A percentile compares a stretch with the other conserved stretches of the same genome.
These are phyloP conservation scores for Fraxinus ornus DNA, from an alignment of 305 asterid genomes.

Conservation along the genomic window DNA sequence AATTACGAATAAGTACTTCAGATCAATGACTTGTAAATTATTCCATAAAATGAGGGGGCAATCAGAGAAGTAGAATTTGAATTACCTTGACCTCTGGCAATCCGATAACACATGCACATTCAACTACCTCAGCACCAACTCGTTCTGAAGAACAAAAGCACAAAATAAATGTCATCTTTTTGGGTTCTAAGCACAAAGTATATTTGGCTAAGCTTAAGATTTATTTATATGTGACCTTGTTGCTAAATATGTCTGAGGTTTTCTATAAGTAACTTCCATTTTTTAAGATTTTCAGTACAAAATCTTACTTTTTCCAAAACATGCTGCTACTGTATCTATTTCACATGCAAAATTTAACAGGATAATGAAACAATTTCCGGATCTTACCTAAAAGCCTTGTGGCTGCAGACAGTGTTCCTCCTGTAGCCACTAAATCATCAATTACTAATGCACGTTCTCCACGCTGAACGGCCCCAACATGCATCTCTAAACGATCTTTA, in stretches of 20 bases:
- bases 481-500: conserved; percentile 75
- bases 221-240: not conserved
- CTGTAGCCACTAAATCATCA: conserved; percentile 83
- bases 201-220: not conserved
- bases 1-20: not conserved
- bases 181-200: not conserved
- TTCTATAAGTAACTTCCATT: not conserved
- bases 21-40: not conserved
- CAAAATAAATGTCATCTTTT: not conserved
- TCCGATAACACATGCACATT: conserved; percentile 81
- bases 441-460: conserved; percentile 67
- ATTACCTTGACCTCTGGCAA: conserved; percentile 75
- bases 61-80: not conserved
- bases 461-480: conserved; percentile 52
- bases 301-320: not conserved
- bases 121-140: conserved; percentile 74
- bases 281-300: not conserved
- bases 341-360: not conserved
- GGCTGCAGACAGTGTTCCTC: conserved; percentile 84
- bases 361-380: conserved; percentile 6
- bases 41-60: not conserved
- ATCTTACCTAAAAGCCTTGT: conserved; percentile 63
- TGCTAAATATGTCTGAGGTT: not conserved
- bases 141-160: conserved; percentile 43
- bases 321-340: not conserved